Conservation (phyloP, 78 protist species). For the Dictyostelium brefeldianum region DNA sequence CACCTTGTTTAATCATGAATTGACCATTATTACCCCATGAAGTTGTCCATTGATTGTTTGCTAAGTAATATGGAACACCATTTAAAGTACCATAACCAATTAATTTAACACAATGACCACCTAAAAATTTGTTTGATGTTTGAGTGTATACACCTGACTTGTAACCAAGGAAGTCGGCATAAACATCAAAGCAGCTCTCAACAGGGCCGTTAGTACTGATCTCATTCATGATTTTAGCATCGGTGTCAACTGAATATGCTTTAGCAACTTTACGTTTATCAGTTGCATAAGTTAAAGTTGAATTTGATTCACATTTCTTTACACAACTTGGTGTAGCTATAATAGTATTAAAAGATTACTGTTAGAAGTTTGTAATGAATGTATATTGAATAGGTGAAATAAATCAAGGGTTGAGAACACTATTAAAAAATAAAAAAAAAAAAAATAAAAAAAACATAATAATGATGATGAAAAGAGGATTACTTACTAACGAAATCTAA, state of each 20-base stretch:
- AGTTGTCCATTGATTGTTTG: slow-evolving; percentile 90
- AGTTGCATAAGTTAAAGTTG: not conserved
- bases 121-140: slow-evolving; percentile 44
- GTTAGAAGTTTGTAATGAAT: too few relatives aligned
- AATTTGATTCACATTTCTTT: slow-evolving; percentile 25
- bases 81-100: slow-evolving; percentile 88
- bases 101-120: slow-evolving; percentile 88
- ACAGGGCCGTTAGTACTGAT: slow-evolving; percentile 81
- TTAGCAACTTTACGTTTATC: slow-evolving; percentile 19
- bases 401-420: too few relatives aligned
- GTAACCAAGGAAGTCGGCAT: slow-evolving; percentile 84
- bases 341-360: too few relatives aligned
- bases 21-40: slow-evolving; percentile 90
- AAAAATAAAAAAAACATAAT: too few relatives aligned
- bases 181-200: slow-evolving; percentile 72
- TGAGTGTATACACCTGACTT: slow-evolving; percentile 84
- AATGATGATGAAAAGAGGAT: too few relatives aligned
- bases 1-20: slow-evolving; percentile 87
- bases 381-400: too few relatives aligned
- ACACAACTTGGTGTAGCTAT: slow-evolving; percentile 26
- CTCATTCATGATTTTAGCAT: slow-evolving; percentile 35
- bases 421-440: too few relatives aligned
- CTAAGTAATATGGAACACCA: slow-evolving; percentile 76
- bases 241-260: slow-evolving; percentile 2
- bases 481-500: slow-evolving; percentile 14